Percentiles rank a stretch among this genome's conserved stretches.
Conservation (phyloP, 208 protist species). For the Trypanosoma lewisi region DNA sequence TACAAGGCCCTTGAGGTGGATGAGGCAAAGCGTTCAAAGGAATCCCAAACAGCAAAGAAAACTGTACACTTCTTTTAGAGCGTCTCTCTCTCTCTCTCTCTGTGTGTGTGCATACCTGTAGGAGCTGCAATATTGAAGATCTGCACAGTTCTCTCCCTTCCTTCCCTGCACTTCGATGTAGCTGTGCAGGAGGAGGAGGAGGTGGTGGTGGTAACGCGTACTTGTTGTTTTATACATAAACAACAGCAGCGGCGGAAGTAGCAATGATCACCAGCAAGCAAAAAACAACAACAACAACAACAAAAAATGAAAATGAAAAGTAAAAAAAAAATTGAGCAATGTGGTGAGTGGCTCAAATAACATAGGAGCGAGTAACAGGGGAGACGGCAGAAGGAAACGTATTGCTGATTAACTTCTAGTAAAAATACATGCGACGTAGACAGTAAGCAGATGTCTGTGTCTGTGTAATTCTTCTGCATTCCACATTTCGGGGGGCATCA, state of each 20-base stretch:
- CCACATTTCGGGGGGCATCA: neutral
- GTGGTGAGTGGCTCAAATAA: neutral
- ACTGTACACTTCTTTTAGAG: slow-evolving; percentile 71
- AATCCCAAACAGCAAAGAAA: slow-evolving; percentile 39
- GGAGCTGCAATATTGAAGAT: neutral
- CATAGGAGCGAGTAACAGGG: neutral
- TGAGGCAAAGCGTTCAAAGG: slow-evolving; percentile 46
- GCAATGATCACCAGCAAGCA: too few relatives aligned
- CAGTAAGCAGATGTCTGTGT: neutral
- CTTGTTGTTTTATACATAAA: neutral
- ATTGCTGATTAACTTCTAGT: neutral
- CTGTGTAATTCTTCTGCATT: neutral
- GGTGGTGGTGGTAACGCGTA: neutral
- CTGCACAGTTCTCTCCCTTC: neutral
- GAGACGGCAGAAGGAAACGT: neutral
- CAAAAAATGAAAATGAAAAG: too few relatives aligned
- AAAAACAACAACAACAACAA: neutral
- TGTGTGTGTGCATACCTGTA: neutral
- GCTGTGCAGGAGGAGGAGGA: too few relatives aligned
- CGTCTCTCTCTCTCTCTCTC: neutral
- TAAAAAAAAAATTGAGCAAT: too few relatives aligned
- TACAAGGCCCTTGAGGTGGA: slow-evolving; percentile 75
- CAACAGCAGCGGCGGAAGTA: too few relatives aligned
- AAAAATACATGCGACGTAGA: neutral
- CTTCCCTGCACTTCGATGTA: too few relatives aligned